Percentiles rank a stretch among this genome's conserved stretches.
phyloP scores from a whole-genome alignment of 2,329 filamentous ascomycete genomes.

The Canariomyces notabilis region DNA sequence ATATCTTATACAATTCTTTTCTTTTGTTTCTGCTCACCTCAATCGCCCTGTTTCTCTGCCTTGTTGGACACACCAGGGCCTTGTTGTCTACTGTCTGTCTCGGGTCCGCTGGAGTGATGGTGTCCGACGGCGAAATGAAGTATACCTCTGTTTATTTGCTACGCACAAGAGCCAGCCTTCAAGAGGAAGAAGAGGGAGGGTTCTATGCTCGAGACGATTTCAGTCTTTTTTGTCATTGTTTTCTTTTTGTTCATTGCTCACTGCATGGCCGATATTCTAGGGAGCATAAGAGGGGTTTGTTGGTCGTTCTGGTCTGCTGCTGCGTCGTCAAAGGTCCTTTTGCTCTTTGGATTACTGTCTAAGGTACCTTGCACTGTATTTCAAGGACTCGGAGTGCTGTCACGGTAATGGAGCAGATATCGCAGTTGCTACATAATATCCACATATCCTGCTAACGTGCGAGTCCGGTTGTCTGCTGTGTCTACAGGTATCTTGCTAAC shows the following conservation, averaged over 20 bases:
- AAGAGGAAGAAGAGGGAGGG: neutral
- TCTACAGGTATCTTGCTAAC: no score
- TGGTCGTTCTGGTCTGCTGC: neutral
- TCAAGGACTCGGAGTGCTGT: neutral
- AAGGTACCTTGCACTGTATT: neutral
- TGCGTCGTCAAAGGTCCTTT: neutral
- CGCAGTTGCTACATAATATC: conserved; percentile 2
- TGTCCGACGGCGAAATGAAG: neutral
- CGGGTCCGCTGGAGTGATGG: neutral
- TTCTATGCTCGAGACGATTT: neutral
- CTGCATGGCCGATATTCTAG: neutral
- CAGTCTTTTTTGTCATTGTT: neutral
- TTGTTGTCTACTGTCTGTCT: neutral
- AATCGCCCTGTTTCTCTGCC: neutral
- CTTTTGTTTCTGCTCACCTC: neutral
- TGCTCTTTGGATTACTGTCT: neutral
- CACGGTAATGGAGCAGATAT: neutral
- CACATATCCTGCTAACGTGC: neutral
- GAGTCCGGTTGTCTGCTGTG: no score
- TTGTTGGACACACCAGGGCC: neutral
- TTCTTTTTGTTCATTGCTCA: neutral
- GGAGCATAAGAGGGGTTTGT: neutral
- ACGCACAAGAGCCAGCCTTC: neutral
- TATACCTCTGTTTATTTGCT: neutral
- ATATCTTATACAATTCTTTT: conserved; percentile 8